phyloP scores from a whole-genome alignment of 2,329 filamentous ascomycete species.

The Diaporthe citri region DNA sequence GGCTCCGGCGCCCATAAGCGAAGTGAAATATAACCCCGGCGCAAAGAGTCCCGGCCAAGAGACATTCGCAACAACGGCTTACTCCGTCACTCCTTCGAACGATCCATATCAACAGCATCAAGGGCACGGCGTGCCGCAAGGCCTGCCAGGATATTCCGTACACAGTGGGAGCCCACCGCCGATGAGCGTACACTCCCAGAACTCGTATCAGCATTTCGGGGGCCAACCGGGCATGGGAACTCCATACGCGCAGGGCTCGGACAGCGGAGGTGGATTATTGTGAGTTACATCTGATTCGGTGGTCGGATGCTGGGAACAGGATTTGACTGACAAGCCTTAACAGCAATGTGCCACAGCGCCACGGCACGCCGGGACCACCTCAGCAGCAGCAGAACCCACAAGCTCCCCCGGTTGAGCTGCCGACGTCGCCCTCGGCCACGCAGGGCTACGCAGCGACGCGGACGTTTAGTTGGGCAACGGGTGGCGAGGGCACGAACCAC shows the following conservation, averaged over 20 bases:
- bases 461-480: constrained; percentile 49
- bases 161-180: constrained; percentile 41
- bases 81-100: constrained; percentile 42
- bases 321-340: constrained; percentile 36
- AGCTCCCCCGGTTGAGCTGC: constrained; percentile 51
- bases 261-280: constrained; percentile 13
- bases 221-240: not conserved
- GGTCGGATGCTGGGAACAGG: not conserved
- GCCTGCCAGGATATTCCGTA: constrained; percentile 28
- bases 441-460: constrained; percentile 48
- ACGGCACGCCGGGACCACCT: constrained; percentile 21
- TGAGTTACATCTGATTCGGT: not conserved
- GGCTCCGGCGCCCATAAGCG: constrained; percentile 45
- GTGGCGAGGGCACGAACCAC: constrained; percentile 37
- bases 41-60: constrained; percentile 51
- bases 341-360: constrained; percentile 37
- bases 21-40: constrained; percentile 43
- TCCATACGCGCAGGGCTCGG: constrained; percentile 29
- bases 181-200: constrained; percentile 39
- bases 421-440: constrained; percentile 51
- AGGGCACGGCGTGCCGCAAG: constrained; percentile 39
- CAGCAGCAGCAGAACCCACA: constrained; percentile 27
- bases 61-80: constrained; percentile 45
- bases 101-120: constrained; percentile 45
- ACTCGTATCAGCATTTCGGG: constrained; percentile 32